Conservation (phyloP, 2,329 filamentous ascomycete species). For the Hymenoscyphus repandus region DNA sequence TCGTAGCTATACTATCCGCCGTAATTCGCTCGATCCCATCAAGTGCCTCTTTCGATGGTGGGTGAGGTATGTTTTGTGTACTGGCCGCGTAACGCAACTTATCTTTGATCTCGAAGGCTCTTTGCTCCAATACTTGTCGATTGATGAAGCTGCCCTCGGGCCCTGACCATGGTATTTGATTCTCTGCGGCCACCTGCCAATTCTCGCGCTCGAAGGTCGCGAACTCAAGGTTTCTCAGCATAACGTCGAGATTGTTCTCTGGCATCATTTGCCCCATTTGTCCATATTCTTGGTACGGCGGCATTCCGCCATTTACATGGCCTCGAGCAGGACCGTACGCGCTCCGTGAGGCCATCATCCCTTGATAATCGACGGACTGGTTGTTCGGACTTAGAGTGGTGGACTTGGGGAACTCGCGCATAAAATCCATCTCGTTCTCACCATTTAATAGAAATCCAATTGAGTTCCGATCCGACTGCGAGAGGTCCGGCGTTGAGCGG, state of each 20-base stretch:
- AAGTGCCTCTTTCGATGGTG: conserved; percentile 20
- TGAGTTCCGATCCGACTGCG: conserved; percentile 28
- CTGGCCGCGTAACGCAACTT: conserved; percentile 25
- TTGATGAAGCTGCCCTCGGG: conserved; percentile 16
- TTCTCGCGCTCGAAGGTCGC: conserved; percentile 24
- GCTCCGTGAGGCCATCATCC: conserved; percentile 3
- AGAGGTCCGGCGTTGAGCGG: conserved; percentile 20
- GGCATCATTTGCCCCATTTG: conserved; percentile 14
- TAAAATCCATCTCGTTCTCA: conserved; percentile 27
- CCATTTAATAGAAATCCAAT: conserved; percentile 31
- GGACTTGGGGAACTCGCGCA: conserved; percentile 26
- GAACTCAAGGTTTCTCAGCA: conserved; percentile 26
- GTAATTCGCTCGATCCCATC: conserved; percentile 27
- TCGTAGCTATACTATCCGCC: conserved; percentile 21
- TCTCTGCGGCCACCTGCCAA: conserved; percentile 23
- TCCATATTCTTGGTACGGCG: conserved; percentile 15
- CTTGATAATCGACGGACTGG: conserved; percentile 11
- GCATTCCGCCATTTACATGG: not conserved
- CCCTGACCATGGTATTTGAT: conserved; percentile 21
- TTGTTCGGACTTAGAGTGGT: conserved; percentile 20
- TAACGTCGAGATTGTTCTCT: conserved; percentile 19
- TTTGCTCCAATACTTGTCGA: conserved; percentile 21
- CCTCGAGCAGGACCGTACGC: conserved; percentile 8
- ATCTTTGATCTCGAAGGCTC: conserved; percentile 26
- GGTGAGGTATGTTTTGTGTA: conserved; percentile 17